A percentile compares a stretch with the other conserved stretches of the same genome.
phyloP scores from a whole-genome alignment of 768 basidiomycete species.

The Panaeolus cyanescens region DNA sequence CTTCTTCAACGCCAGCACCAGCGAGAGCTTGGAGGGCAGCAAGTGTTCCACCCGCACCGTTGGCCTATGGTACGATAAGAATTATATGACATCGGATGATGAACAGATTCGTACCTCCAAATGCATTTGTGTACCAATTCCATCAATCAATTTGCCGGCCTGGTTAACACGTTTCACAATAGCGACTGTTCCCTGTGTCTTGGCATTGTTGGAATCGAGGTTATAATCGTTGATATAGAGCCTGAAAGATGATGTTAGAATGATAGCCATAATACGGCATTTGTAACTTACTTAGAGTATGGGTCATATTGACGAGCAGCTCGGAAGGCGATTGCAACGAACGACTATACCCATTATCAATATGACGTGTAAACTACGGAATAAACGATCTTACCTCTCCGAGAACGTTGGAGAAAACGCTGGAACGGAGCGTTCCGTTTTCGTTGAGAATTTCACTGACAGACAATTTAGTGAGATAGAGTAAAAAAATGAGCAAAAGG shows the following conservation, averaged over 20 bases:
- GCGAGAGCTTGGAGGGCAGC: slow-evolving; percentile 46
- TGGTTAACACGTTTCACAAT: slow-evolving; percentile 43
- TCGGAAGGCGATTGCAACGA: slow-evolving; percentile 47
- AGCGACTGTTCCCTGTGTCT: slow-evolving; percentile 38
- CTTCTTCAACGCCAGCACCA: slow-evolving; percentile 38
- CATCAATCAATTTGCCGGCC: slow-evolving; percentile 43
- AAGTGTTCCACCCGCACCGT: slow-evolving; percentile 40
- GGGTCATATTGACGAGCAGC: slow-evolving; percentile 46
- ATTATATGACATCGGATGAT: not conserved
- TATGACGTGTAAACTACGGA: slow-evolving; percentile 3
- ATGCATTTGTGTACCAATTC: slow-evolving; percentile 54
- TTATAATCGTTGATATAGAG: slow-evolving; percentile 50
- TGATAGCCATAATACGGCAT: not conserved
- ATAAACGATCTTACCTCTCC: slow-evolving; percentile 22
- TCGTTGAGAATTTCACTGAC: slow-evolving; percentile 46
- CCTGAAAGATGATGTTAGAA: slow-evolving; percentile 17
- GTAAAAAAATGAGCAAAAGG: not conserved
- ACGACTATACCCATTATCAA: slow-evolving; percentile 26
- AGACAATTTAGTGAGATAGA: slow-evolving; percentile 18
- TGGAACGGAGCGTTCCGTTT: slow-evolving; percentile 38
- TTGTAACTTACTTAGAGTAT: slow-evolving; percentile 32
- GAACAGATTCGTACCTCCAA: slow-evolving; percentile 23
- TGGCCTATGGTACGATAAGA: slow-evolving; percentile 27
- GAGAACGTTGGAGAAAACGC: slow-evolving; percentile 44
- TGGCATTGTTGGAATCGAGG: slow-evolving; percentile 51